Conservation (phyloP, 345 rosid genomes). For the Camelina laxa region DNA sequence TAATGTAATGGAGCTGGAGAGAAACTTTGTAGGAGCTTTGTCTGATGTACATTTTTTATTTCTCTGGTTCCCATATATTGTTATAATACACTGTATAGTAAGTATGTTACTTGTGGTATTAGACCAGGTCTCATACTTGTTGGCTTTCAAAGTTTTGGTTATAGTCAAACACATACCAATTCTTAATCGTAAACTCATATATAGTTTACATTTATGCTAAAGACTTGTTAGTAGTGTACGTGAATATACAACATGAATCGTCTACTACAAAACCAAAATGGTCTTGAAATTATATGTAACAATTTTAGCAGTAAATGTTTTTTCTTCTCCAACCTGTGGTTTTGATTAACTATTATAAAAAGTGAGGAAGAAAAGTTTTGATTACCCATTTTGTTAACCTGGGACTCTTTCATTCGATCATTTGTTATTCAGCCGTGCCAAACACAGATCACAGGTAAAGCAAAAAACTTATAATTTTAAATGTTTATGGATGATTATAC, state of each 20-base stretch:
- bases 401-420: too few relatives aligned
- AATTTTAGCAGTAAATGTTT: too few relatives aligned
- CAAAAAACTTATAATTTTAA: too few relatives aligned
- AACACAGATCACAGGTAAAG: too few relatives aligned
- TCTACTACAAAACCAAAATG: too few relatives aligned
- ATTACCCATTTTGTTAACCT: too few relatives aligned
- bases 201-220: constrained; percentile 3
- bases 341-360: too few relatives aligned
- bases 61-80: constrained; percentile 41
- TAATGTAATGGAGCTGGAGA: constrained; percentile 36
- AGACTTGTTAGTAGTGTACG: not conserved
- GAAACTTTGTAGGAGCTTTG: constrained; percentile 36
- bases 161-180: constrained; percentile 34
- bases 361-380: too few relatives aligned
- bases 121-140: constrained; percentile 37
- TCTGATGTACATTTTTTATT: constrained; percentile 39
- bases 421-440: too few relatives aligned
- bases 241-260: not conserved
- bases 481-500: too few relatives aligned
- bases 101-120: constrained; percentile 35
- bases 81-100: constrained; percentile 44
- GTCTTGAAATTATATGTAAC: too few relatives aligned
- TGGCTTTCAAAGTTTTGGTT: constrained; percentile 35
- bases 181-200: not conserved
- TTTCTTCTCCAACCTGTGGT: too few relatives aligned